Evolutionary conservation across 2,329 filamentous ascomycete genomes (phyloP).

Genomic region (Fusarium sp.): DNA sequence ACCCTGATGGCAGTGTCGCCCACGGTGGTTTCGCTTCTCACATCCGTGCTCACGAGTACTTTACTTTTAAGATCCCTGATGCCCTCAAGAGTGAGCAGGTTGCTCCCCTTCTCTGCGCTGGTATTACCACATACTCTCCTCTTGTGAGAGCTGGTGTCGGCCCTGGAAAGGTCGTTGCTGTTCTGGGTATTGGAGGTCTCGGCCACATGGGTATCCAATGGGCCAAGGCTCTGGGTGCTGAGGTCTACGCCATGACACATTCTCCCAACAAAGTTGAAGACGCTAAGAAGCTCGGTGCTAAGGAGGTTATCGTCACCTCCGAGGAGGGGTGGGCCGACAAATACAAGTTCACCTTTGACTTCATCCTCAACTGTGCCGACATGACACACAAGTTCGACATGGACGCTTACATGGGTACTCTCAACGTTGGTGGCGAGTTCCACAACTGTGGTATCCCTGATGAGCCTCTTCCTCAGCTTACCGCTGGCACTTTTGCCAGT

Average conservation of each 20-base stretch:
- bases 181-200: slow-evolving; percentile 76
- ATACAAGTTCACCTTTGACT: slow-evolving; percentile 62
- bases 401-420: slow-evolving; percentile 59
- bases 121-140: slow-evolving; percentile 78
- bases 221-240: slow-evolving; percentile 75
- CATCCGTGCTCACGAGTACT: slow-evolving; percentile 65
- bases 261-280: slow-evolving; percentile 68
- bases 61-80: slow-evolving; percentile 70
- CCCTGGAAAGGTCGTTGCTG: slow-evolving; percentile 75
- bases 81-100: slow-evolving; percentile 59
- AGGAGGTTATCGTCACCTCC: slow-evolving; percentile 59
- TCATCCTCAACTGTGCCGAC: slow-evolving; percentile 63
- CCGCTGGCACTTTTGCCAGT: slow-evolving; percentile 56
- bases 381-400: slow-evolving; percentile 66
- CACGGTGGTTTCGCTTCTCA: slow-evolving; percentile 72
- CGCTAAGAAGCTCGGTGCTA: slow-evolving; percentile 70
- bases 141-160: slow-evolving; percentile 74
- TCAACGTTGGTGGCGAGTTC: slow-evolving; percentile 65
- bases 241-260: slow-evolving; percentile 73
- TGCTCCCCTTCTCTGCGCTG: slow-evolving; percentile 81
- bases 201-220: slow-evolving; percentile 80
- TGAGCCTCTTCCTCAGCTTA: slow-evolving; percentile 57
- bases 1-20: slow-evolving; percentile 67
- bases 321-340: slow-evolving; percentile 68
- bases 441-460: slow-evolving; percentile 69